These are phyloP conservation scores for Ogataea parapolymorpha DNA, from an alignment of 805 yeast species.

Conservation along the genomic window DNA sequence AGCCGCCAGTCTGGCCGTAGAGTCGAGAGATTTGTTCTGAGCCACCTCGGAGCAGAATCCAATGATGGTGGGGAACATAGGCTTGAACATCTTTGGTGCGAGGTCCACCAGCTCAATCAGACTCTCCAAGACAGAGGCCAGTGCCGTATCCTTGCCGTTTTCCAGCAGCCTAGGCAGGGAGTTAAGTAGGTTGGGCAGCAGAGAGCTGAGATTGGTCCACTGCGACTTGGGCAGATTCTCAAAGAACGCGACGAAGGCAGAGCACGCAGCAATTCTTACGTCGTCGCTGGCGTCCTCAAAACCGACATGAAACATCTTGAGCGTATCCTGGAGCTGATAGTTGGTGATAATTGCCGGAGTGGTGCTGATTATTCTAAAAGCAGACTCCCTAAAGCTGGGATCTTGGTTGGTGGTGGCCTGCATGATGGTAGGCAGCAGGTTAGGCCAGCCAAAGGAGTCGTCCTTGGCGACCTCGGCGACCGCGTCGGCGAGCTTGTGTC, in stretches of 20 bases:
- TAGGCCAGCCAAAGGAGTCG: constrained; percentile 67
- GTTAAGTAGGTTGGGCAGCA: constrained; percentile 80
- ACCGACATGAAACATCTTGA: constrained; percentile 75
- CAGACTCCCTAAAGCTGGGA: constrained; percentile 77
- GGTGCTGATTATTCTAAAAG: constrained; percentile 83
- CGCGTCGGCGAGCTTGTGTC: constrained; percentile 93
- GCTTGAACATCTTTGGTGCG: constrained; percentile 92
- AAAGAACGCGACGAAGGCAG: constrained; percentile 90
- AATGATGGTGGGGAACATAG: constrained; percentile 85
- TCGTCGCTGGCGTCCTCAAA: constrained; percentile 77
- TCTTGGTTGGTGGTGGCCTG: constrained; percentile 51
- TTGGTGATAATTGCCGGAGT: constrained; percentile 75
- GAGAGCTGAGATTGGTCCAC: constrained; percentile 74
- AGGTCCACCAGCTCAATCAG: constrained; percentile 86
- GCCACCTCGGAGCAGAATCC: constrained; percentile 83
- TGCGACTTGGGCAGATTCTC: constrained; percentile 71
- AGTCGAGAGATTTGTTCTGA: constrained; percentile 75
- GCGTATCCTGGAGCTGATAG: constrained; percentile 37
- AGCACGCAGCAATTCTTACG: constrained; percentile 87
- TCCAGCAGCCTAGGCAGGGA: constrained; percentile 82
- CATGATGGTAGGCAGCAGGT: constrained; percentile 69
- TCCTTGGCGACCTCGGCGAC: constrained; percentile 87
- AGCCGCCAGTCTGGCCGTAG: constrained; percentile 78
- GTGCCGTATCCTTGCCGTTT: constrained; percentile 73
- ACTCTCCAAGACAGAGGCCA: constrained; percentile 84